Evolutionary conservation across 176 grass and related monocot genomes (phyloP), one percentile per base, ranked within the genome.

Genomic region (Hordeum marinum): DNA sequence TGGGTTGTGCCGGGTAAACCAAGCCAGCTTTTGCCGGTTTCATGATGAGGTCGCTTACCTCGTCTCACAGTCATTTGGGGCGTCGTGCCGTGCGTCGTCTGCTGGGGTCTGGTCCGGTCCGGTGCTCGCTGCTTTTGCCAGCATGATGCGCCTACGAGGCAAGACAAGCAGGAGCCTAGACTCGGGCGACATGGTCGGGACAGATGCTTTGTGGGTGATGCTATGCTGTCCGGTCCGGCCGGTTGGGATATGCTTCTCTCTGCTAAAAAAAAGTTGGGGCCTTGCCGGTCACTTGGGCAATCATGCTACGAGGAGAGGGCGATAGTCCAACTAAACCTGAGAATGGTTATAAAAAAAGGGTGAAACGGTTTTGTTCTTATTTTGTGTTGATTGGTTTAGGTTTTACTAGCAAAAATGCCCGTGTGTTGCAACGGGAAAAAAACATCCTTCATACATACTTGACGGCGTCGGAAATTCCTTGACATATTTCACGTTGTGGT

Each of bases 181-280:
- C 27, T 71, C 57, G 18, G 50, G 48, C 37, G 69, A 88, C 69
- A 72, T 26, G 73, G 60, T 23, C 17, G 85, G 14, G 85, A 58
- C 68, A 87, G 45, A 75, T 81, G 76, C 50, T 42, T 41, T 12
- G 34, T 71, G 18, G 50, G 17, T 21, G 63, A 11, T 18, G 57
- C 32, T 1, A 25, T 14, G n/a, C 48, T 46, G 61, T 65, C 34
- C 20, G 82, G 12, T 15, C 4, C 17, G 50, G 2, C 52, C 52
- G 52, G 52, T 21, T 21, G 52, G 52, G 52, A 55, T 2, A 1
- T 20, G 17, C 18, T 21, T 55, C 52, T 3, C 52, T 1, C 18
- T 55, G 7, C 7, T 17, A 52, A 3, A 18, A 18, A 18, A 52
- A 1, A 7, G 2, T 8, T 21, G 2, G 7, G 52, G 52, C 18